Percentiles rank a stretch among this genome's conserved stretches.
phyloP scores from a whole-genome alignment of 768 basidiomycete species.

The Agaricus blazei region DNA sequence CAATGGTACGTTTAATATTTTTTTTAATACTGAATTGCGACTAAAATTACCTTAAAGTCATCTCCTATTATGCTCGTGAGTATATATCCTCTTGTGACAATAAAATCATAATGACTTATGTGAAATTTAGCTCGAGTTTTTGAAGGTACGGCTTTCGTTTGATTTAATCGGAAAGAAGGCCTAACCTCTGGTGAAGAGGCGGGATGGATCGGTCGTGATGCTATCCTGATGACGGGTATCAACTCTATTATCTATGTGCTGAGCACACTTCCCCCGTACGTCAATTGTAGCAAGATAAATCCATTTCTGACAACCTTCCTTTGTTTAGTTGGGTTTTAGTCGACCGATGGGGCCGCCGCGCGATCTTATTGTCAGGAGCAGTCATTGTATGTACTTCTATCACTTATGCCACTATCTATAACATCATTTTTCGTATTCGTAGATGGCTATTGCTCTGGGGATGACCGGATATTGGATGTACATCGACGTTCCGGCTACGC shows the following conservation, averaged over 20 bases:
- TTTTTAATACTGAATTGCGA: constrained; percentile 7
- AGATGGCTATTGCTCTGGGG: constrained; percentile 81
- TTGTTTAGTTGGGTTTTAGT: constrained; percentile 82
- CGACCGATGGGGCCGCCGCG: constrained; percentile 84
- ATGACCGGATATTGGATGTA: constrained; percentile 94
- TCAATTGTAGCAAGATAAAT: constrained; percentile 6
- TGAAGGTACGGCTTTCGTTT: constrained; percentile 52
- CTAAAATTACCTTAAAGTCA: constrained; percentile 47
- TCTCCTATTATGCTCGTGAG: constrained; percentile 92
- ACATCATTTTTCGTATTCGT: not conserved
- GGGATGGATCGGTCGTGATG: constrained; percentile 92
- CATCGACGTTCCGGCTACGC: constrained; percentile 80
- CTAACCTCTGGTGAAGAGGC: constrained; percentile 51
- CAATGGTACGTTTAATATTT: constrained; percentile 54
- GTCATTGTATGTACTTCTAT: constrained; percentile 48
- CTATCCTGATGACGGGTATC: constrained; percentile 93
- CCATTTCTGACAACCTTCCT: constrained; percentile 8
- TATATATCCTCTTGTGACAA: constrained; percentile 6
- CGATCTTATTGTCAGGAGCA: constrained; percentile 84
- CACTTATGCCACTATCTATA: not conserved
- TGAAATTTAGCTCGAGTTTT: constrained; percentile 70
- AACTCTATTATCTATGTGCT: constrained; percentile 80
- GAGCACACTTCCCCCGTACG: constrained; percentile 80
- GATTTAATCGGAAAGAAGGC: not conserved
- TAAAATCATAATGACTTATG: not conserved